Conservation (phyloP, 2,329 filamentous ascomycete genomes). For the Penicillium sp. region DNA sequence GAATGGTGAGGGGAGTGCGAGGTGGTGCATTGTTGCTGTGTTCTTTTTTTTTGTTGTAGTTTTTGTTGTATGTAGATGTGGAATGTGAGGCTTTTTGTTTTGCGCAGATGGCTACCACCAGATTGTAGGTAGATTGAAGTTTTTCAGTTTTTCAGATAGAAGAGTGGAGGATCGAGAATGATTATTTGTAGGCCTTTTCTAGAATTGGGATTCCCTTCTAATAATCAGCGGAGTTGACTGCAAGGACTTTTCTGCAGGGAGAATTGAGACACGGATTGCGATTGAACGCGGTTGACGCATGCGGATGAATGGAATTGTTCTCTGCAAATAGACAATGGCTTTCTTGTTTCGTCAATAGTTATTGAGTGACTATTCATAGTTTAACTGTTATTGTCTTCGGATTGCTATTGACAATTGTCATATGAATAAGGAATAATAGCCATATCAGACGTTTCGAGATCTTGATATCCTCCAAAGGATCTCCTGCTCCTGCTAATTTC, state of each 20-base stretch:
- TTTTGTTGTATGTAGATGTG: constrained; percentile 8
- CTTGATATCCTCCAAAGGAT: background rate
- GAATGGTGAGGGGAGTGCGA: constrained; percentile 24
- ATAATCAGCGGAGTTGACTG: constrained; percentile 11
- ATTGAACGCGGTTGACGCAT: constrained; percentile 20
- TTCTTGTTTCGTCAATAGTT: too few species aligned
- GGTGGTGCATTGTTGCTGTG: constrained; percentile 25
- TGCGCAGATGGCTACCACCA: background rate
- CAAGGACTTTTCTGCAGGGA: constrained; percentile 25
- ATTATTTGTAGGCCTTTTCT: background rate
- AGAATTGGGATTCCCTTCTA: background rate
- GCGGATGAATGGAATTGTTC: constrained; percentile 23
- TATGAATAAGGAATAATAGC: background rate
- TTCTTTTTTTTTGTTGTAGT: background rate
- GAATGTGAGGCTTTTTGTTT: background rate
- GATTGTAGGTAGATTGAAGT: background rate
- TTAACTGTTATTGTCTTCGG: background rate
- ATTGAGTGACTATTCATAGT: too few species aligned
- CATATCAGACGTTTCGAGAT: background rate
- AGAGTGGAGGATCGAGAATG: too few species aligned
- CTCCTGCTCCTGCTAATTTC: background rate
- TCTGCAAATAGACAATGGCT: constrained; percentile 10
- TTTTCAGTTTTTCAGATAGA: too few species aligned
- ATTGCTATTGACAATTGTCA: background rate
- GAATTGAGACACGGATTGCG: constrained; percentile 22